Evolutionary conservation across 192 early-diverging fungal species (phyloP).

Genomic region (Podila epicladia): DNA sequence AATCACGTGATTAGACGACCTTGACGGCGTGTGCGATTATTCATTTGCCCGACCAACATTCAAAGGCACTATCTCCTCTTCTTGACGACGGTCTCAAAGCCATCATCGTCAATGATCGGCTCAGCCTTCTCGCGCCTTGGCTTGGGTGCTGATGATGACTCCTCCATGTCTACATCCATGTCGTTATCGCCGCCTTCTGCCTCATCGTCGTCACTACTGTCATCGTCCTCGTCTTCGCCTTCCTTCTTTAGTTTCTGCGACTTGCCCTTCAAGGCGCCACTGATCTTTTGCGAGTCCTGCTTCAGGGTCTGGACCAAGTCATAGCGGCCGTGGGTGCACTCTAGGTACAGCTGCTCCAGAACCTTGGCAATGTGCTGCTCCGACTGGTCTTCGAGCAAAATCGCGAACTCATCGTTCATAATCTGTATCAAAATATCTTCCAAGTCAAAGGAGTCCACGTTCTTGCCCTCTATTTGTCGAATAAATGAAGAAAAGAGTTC

Average conservation of each 20-base stretch:
- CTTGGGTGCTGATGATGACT: slow-evolving; percentile 8
- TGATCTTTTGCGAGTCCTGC: slow-evolving; percentile 43
- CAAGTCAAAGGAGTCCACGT: slow-evolving; percentile 59
- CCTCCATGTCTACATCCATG: slow-evolving; percentile 56
- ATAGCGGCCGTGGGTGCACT: slow-evolving; percentile 59
- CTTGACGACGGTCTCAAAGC: slow-evolving; percentile 56
- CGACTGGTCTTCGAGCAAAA: slow-evolving; percentile 64
- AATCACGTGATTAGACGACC: too few species aligned
- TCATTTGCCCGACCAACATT: too few species aligned
- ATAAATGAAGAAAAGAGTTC: background rate
- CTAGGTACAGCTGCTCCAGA: slow-evolving; percentile 51
- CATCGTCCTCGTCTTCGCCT: slow-evolving; percentile 23
- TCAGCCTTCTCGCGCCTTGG: slow-evolving; percentile 37
- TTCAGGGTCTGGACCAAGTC: slow-evolving; percentile 40
- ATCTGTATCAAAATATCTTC: slow-evolving; percentile 63
- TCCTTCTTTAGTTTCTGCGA: slow-evolving; percentile 21
- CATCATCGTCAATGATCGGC: slow-evolving; percentile 58
- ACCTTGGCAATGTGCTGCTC: slow-evolving; percentile 62
- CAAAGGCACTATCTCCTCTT: slow-evolving; percentile 22
- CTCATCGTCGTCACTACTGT: slow-evolving; percentile 37
- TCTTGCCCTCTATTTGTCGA: slow-evolving; percentile 56
- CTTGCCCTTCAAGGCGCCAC: slow-evolving; percentile 31
- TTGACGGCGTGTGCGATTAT: too few species aligned
- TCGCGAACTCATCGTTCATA: slow-evolving; percentile 68
- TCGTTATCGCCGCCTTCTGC: slow-evolving; percentile 35